A percentile compares a stretch with the other conserved stretches of the same genome.
phyloP scores from a whole-genome alignment of 495 filamentous ascomycete genomes.

The Clavariopsis aquatica region DNA sequence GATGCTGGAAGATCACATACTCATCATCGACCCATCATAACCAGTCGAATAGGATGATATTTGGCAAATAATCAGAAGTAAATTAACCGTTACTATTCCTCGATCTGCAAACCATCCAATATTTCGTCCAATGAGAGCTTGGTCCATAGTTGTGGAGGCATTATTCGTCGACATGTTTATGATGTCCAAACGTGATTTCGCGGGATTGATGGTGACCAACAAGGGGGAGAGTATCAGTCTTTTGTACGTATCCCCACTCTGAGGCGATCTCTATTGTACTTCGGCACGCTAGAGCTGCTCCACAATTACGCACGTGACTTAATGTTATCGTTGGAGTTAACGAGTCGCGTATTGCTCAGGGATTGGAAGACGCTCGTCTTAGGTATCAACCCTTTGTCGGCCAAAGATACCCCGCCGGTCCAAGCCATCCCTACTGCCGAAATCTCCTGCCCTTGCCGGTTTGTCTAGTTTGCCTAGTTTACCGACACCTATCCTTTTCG shows the following conservation, averaged over 20 bases:
- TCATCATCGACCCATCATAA: constrained; percentile 10
- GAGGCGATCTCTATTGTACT: no score
- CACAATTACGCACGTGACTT: no score
- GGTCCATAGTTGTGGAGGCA: background rate
- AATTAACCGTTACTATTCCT: background rate
- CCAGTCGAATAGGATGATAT: constrained; percentile 6
- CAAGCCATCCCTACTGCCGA: no score
- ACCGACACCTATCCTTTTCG: background rate
- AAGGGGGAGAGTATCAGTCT: background rate
- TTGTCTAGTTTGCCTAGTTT: constrained; percentile 1
- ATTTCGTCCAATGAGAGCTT: background rate
- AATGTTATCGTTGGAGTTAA: background rate
- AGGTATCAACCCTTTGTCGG: no score
- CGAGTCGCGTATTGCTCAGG: background rate
- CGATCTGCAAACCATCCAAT: constrained; percentile 2
- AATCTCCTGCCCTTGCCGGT: background rate
- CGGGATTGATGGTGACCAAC: background rate
- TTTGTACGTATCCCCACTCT: background rate
- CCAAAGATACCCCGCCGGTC: no score
- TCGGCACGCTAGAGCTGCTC: no score
- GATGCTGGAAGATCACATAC: no score
- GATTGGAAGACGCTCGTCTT: no score
- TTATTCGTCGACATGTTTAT: background rate
- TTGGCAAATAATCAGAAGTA: constrained; percentile 1
- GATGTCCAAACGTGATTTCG: background rate